These are phyloP conservation scores for Yarrowia sp. DNA, from an alignment of 805 yeast genomes.

Conservation along the genomic window DNA sequence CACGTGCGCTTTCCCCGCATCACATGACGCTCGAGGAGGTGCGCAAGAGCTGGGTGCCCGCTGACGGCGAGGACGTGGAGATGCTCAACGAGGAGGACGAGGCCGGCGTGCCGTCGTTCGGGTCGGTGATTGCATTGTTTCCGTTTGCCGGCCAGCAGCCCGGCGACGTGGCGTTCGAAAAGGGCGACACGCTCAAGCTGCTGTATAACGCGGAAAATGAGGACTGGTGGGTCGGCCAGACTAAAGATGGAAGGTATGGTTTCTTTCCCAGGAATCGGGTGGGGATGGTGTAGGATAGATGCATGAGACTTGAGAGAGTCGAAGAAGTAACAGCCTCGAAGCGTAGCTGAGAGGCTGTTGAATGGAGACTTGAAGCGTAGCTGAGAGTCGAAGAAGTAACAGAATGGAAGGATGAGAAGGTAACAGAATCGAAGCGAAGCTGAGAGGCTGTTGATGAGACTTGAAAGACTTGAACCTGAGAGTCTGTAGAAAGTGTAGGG, in stretches of 20 bases:
- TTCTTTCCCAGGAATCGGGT: slow-evolving; percentile 59
- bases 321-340: no score
- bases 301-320: no score
- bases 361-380: no score
- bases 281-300: slow-evolving; percentile 20
- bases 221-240: slow-evolving; percentile 61
- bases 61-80: slow-evolving; percentile 23
- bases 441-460: no score
- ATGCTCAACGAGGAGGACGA: slow-evolving; percentile 23
- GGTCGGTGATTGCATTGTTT: slow-evolving; percentile 46
- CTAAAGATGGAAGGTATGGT: slow-evolving; percentile 54
- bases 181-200: slow-evolving; percentile 51
- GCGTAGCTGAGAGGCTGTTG: no score
- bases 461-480: no score
- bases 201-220: slow-evolving; percentile 51
- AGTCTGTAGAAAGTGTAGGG: no score
- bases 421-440: no score
- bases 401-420: no score
- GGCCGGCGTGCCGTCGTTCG: slow-evolving; percentile 10
- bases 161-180: slow-evolving; percentile 51
- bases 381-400: no score
- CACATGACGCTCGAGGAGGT: slow-evolving; percentile 26
- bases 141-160: slow-evolving; percentile 51
- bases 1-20: slow-evolving; percentile 44
- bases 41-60: slow-evolving; percentile 15